Base-by-base conservation (phyloP, 148 eudicot genomes). In the Fagopyrum esculentum region DNA sequence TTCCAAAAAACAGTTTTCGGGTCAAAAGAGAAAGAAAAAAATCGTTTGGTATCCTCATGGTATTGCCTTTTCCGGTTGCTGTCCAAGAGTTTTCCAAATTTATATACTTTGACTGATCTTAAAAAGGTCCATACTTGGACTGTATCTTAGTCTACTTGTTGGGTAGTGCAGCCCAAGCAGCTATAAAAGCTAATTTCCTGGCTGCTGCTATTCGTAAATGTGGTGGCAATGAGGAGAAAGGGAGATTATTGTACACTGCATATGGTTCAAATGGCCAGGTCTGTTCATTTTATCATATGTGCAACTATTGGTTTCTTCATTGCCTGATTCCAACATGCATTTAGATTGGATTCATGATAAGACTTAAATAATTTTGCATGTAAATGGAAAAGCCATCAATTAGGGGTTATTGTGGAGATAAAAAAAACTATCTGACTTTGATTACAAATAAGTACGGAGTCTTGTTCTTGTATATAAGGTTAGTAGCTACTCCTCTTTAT, bases 231-330 rank as follows among this genome's bases (percentile, higher is more conserved):
- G 97, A 84, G 81, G 99, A 95, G 83, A 95, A 95, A 79, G 98
- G 98, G 68, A 76, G n/a, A 54, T 70, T 87, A 72, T 77, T 92
- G 30, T 95, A 95, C 80, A 73, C 85, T 55, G 97, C 97, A 43
- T 95, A 90, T 83, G 99, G 99, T 71, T 95, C 99, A 50, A 85
- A 46, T 83, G 98, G 98, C 45, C 99, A 95, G 93, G 99, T 95
- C 69, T 45, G 43, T 71, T 54, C 46, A 40, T 48, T 61, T 40
- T 61, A 69, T 56, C 15, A n/a, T 35, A 35, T 73, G 68, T 40
- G 71, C 71, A 11, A 10, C 26, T 52, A 52, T 1, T 15, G 9
- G n/a, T 35, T 15, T 4, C 47, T 68, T 12, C 35, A 60, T 60
- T 16, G 66, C 26, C 5, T 17, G 66, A 60, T n/a, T n/a, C 29